These are phyloP conservation scores for Tuber microsphaerosporum DNA, from an alignment of 495 filamentous ascomycete genomes.

Conservation along the genomic window DNA sequence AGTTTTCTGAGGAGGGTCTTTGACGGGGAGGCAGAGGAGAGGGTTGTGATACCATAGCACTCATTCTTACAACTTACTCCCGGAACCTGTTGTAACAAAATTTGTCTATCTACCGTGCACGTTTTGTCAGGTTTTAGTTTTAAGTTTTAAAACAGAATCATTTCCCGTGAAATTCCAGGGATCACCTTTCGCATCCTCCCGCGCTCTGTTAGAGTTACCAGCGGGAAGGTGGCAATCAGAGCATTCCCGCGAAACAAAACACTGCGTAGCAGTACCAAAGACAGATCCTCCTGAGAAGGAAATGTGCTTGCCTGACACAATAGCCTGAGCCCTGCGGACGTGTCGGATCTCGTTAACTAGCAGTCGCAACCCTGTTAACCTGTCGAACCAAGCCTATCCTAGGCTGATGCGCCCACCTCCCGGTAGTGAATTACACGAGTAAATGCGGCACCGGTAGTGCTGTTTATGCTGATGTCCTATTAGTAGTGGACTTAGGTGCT, in stretches of 20 bases:
- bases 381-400: too few relatives aligned
- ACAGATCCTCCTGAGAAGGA: too few relatives aligned
- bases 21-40: neutral
- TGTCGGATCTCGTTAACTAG: too few relatives aligned
- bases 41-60: neutral
- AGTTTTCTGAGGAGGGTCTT: conserved; percentile 5
- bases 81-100: neutral
- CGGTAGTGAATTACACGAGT: too few relatives aligned
- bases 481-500: neutral
- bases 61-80: neutral
- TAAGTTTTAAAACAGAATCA: neutral
- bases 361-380: too few relatives aligned
- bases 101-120: neutral
- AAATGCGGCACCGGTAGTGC: too few relatives aligned
- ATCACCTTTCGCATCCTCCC: neutral
- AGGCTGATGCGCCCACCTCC: too few relatives aligned
- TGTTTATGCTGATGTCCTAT: neutral
- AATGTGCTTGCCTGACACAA: too few relatives aligned
- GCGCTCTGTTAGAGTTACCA: neutral
- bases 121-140: neutral
- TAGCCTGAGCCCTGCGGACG: too few relatives aligned
- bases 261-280: neutral
- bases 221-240: neutral
- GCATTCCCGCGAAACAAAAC: neutral
- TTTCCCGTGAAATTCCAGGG: neutral